Conservation (phyloP, 2,329 filamentous ascomycete genomes). For the Pseudogymnoascus sp. region DNA sequence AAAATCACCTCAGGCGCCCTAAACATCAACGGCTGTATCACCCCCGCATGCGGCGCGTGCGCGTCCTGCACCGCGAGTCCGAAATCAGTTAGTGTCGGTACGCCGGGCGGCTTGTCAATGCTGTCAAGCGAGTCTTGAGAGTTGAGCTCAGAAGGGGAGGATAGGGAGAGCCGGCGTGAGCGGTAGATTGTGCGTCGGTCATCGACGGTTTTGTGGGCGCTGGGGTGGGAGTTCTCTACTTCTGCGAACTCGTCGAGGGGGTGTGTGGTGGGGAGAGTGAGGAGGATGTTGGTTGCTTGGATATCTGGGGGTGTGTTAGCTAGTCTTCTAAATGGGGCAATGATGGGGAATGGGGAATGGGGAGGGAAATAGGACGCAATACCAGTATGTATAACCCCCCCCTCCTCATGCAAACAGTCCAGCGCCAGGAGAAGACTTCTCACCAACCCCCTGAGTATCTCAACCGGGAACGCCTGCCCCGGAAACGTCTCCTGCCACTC, state of each 20-base stretch:
- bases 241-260: constrained; percentile 18
- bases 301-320: constrained; percentile 23
- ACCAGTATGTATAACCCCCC: constrained; percentile 23
- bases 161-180: constrained; percentile 20
- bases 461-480: constrained; percentile 10
- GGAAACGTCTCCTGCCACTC: constrained; percentile 28
- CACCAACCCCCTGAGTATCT: constrained; percentile 17
- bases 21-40: neutral
- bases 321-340: neutral
- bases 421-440: constrained; percentile 18
- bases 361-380: too few relatives aligned
- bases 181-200: constrained; percentile 25
- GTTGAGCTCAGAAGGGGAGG: constrained; percentile 9
- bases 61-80: neutral
- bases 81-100: constrained; percentile 11
- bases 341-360: constrained; percentile 24
- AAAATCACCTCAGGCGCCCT: constrained; percentile 23
- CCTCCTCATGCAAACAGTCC: constrained; percentile 23
- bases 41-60: neutral
- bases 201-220: constrained; percentile 25
- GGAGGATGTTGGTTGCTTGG: constrained; percentile 29
- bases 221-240: constrained; percentile 23
- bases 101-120: constrained; percentile 11
- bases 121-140: too few relatives aligned
- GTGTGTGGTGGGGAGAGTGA: constrained; percentile 11